Evolutionary conservation across 306 rosid species (phyloP).

Genomic region (Vigna mungo): DNA sequence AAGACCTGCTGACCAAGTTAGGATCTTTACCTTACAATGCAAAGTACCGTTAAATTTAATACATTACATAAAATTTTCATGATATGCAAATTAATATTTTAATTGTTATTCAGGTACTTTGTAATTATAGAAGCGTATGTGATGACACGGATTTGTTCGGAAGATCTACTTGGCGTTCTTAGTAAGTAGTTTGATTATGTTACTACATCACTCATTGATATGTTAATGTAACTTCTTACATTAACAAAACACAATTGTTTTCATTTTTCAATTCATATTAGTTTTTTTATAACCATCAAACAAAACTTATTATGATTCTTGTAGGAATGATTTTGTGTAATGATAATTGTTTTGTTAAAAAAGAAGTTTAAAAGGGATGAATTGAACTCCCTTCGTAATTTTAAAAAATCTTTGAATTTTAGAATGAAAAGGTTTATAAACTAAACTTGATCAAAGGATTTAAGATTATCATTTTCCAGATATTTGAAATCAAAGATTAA

Average conservation of each 20-base stretch:
- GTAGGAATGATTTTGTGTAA: not conserved
- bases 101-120: constrained; percentile 45
- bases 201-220: not conserved
- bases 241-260: not conserved
- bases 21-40: constrained; percentile 34
- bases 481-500: too few species aligned
- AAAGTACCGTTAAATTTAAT: constrained; percentile 1
- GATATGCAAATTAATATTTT: constrained; percentile 23
- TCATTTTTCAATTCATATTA: not conserved
- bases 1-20: constrained; percentile 69
- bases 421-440: too few species aligned
- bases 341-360: not conserved
- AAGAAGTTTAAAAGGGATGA: too few species aligned
- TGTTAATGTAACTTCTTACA: not conserved
- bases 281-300: not conserved
- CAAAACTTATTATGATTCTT: constrained; percentile 1
- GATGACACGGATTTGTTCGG: constrained; percentile 60
- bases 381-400: too few species aligned
- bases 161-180: constrained; percentile 69
- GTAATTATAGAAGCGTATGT: constrained; percentile 59
- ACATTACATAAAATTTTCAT: constrained; percentile 16
- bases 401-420: too few species aligned
- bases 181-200: constrained; percentile 59
- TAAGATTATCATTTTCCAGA: too few species aligned
- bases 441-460: too few species aligned